These are phyloP conservation scores for Monilinia fructigena DNA, from an alignment of 2,329 filamentous ascomycete species.

Conservation along the genomic window DNA sequence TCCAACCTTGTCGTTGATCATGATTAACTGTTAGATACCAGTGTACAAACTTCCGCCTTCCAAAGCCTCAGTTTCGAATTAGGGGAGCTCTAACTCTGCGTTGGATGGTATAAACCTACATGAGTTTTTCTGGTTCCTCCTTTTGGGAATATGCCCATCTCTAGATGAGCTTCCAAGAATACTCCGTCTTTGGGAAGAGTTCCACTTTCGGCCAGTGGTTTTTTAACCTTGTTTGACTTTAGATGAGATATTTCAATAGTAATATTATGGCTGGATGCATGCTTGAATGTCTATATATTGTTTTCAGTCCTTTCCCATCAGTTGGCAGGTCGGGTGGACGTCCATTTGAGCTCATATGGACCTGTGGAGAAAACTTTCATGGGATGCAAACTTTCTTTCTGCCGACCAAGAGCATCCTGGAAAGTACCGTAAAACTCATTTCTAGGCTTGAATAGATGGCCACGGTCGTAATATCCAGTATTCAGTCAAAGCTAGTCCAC, in stretches of 20 bases:
- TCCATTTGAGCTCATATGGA: no score
- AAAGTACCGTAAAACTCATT: background rate
- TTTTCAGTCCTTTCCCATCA: background rate
- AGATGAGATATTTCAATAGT: no score
- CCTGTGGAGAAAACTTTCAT: background rate
- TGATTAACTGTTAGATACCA: background rate
- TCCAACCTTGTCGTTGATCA: background rate
- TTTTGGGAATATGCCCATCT: constrained; percentile 6
- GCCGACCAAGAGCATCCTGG: no score
- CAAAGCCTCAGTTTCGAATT: background rate
- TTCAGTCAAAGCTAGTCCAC: background rate
- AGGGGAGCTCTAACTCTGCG: no score
- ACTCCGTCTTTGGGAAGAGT: constrained; percentile 5
- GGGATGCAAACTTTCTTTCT: background rate
- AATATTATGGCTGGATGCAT: background rate
- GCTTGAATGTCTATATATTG: background rate
- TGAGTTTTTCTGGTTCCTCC: background rate
- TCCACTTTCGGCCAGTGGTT: background rate
- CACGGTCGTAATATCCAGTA: background rate
- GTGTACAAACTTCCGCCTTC: background rate
- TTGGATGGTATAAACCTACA: background rate
- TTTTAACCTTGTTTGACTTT: background rate
- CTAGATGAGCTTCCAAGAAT: background rate
- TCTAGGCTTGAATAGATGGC: background rate
- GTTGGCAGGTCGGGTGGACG: no score